Base-by-base conservation (phyloP, 108 stramenopile genomes). In the Fragilariopsis cylindrus region DNA sequence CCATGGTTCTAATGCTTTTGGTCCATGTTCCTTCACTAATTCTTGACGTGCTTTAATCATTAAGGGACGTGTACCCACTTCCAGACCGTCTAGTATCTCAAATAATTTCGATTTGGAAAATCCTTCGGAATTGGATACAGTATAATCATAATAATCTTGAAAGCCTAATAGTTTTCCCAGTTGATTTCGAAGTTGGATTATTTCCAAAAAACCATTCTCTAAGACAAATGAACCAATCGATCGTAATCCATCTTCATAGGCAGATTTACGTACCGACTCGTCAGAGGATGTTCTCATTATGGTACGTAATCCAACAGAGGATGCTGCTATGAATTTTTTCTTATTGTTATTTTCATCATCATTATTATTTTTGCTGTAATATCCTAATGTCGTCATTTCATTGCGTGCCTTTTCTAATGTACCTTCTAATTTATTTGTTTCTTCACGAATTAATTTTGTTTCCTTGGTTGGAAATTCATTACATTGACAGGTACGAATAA, bases 71-170 rank as follows among this genome's bases (percentile, higher is more conserved):
- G 90, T 88, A 15, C 81, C 90, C 46, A 77, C 46, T 67, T 88
- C 88, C 16, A 91, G 63, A 1, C 78, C 81, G 65, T 91, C 88
- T 69, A 91, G 71, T 16, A 88, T 88, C 49, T 88, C 86, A 73
- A 91, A 91, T 12, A 91, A 72, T 16, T 69, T 81, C 4, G 72
- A 19, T 70, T 91, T 91, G 19, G 79, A 78, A 76, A 91, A 88
- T 54, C 88, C 90, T 67, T 91, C 90, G 15, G 90, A 84, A 53
- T 87, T 85, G 9, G 86, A 77, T 1, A 91, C 90, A 65, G 84
- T 85, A 78, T 87, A 87, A 72, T 91, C 90, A 66, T 91, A 91
- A 66, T 84, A 91, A 70, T 89, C 88, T 3, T 76, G 58, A 65
- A 69, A 88, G 0, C 87, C 87, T 1, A 88, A 65, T 9, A 64